A percentile compares a stretch with the other conserved stretches of the same genome.
These are phyloP conservation scores for Adansonia gregorii DNA, from an alignment of 441 rosid species.

Conservation along the genomic window DNA sequence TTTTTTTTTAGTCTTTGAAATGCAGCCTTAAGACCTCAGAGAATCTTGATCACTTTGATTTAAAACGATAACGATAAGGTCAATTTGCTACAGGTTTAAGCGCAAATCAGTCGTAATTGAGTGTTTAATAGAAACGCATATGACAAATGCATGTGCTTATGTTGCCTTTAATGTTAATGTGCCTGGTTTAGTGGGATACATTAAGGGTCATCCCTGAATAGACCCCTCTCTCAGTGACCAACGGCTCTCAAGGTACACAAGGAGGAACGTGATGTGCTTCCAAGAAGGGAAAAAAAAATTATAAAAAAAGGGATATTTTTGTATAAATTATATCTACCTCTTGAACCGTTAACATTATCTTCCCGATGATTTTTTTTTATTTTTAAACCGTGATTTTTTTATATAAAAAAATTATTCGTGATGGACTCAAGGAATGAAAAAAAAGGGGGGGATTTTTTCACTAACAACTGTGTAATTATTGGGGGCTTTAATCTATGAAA, in stretches of 20 bases:
- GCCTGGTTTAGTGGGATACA: constrained; percentile 43
- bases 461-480: not conserved
- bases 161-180: constrained; percentile 43
- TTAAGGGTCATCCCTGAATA: constrained; percentile 39
- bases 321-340: constrained; percentile 17
- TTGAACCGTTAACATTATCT: constrained; percentile 37
- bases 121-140: constrained; percentile 19
- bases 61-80: constrained; percentile 3
- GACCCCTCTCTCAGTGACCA: constrained; percentile 29
- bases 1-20: not conserved
- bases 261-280: constrained; percentile 49
- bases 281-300: not conserved
- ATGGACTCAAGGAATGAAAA: constrained; percentile 20
- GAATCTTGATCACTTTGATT: not conserved
- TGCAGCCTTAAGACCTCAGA: not conserved
- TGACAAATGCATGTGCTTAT: constrained; percentile 51
- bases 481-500: constrained; percentile 24
- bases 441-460: constrained; percentile 22
- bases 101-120: constrained; percentile 15
- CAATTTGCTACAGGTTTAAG: constrained; percentile 18
- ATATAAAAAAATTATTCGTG: not conserved
- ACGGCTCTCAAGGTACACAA: constrained; percentile 14
- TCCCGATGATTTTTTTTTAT: no score
- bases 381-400: not conserved
- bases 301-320: not conserved